Base-by-base conservation (phyloP, 495 filamentous ascomycete genomes). In the Aspergillus cristatus region DNA sequence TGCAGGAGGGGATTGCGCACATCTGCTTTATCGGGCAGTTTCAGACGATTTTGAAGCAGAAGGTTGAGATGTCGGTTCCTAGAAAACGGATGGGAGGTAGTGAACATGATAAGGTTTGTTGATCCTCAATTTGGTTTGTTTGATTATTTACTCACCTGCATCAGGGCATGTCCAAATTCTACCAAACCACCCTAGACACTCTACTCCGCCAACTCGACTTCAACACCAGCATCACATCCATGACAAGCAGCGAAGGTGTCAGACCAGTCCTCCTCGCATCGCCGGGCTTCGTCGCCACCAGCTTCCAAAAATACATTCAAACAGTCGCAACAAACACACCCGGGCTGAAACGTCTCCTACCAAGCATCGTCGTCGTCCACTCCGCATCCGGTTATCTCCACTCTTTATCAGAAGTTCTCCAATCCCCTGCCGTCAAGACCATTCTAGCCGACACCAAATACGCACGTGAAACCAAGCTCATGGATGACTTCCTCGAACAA, bases 1-100 rank as follows among this genome's bases (percentile, higher is more conserved):
- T 97, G 86, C 85, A 94, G 42, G 90, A 96, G 47, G 91, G 90
- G 0, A 45, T 93, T 25, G 89, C 93, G 35, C 90, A 94, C 66
- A 83, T 98, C 38, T 94, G 87, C 57, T 72, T 94, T 14, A 86
- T 98, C 44, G 93, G 88, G 8, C 86, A 94, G 40, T 80, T 84
- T 52, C 87, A 87, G 44, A 97, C 90, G 2, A 70, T 96, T 44
- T 56, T 95, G 42, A 81, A 86, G 56, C 87, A 94, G 51, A 75
- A 82, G 37, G 74, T 97, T n/a, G 86, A 94, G 57, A 77, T 78
- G 50, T 69, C 74, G 1, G 76, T 97, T 18, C 86, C 91, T 11
- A 75, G 79, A 54, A 97, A 96, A 63, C 72, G 82, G 34, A 62
- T 69, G 53, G 70, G 34, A 57, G 69, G 43, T 47, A 68, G 42